Conservation (phyloP, 2,329 filamentous ascomycete species). For the Cordyceps cicadae region DNA sequence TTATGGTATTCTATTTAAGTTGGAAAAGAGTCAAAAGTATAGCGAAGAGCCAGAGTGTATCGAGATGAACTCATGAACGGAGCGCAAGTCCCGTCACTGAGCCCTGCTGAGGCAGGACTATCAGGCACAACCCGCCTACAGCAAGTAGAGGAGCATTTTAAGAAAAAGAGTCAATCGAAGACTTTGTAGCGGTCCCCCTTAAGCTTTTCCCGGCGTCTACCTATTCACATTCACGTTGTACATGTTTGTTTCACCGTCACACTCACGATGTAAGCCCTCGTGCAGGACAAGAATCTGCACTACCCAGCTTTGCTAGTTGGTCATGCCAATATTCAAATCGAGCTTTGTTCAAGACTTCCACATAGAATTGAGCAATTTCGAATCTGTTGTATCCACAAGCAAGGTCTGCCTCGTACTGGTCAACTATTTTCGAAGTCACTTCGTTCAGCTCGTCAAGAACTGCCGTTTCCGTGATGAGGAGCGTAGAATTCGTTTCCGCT, state of each 20-base stretch:
- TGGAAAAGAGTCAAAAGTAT: no score
- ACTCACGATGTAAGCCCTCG: background rate
- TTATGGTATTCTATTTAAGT: no score
- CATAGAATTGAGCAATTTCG: conserved; percentile 23
- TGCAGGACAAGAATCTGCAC: background rate
- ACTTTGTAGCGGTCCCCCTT: no score
- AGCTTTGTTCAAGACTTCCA: conserved; percentile 19
- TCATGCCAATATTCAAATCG: conserved; percentile 25
- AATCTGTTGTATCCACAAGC: conserved; percentile 16
- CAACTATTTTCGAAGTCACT: conserved; percentile 21
- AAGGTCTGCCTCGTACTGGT: conserved; percentile 27
- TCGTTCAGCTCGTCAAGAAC: conserved; percentile 20
- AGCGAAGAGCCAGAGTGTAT: no score
- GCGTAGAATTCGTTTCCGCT: background rate
- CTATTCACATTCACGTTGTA: background rate
- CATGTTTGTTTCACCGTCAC: background rate
- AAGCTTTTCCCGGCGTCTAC: no score
- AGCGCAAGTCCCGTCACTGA: no score
- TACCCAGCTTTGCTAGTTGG: conserved; percentile 14
- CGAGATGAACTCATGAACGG: no score
- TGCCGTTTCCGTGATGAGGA: conserved; percentile 21
- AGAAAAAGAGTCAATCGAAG: no score
- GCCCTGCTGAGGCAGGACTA: no score
- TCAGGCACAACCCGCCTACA: no score
- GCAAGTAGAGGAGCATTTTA: no score